A percentile compares a stretch with the other conserved stretches of the same genome.
Conservation (phyloP, 345 rosid genomes). For the Anacardium occidentale region DNA sequence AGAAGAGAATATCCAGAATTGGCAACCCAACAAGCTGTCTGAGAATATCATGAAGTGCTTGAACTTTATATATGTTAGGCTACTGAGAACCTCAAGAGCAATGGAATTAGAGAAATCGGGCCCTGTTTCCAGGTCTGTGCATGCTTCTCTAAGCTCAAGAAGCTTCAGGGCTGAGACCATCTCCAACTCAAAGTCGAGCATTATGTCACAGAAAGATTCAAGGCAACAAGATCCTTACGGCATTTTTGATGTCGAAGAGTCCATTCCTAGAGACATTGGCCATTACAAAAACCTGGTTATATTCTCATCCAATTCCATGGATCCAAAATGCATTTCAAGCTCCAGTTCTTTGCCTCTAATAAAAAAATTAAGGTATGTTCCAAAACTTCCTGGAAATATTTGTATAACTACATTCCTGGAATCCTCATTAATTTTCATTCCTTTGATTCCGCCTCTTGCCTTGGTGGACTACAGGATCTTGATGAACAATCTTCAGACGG, state of each 20-base stretch:
- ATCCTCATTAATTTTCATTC: neutral
- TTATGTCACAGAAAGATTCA: conserved; percentile 48
- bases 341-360: conserved; percentile 73
- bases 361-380: conserved; percentile 61
- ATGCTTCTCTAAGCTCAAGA: conserved; percentile 56
- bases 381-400: neutral
- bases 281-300: conserved; percentile 87
- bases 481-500: conserved; percentile 68
- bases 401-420: neutral
- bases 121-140: conserved; percentile 57
- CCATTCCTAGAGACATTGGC: conserved; percentile 84
- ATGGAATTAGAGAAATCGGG: conserved; percentile 77
- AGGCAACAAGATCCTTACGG: conserved; percentile 92
- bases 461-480: conserved; percentile 50
- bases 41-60: conserved; percentile 85
- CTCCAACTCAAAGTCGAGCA: conserved; percentile 50
- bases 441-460: neutral
- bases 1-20: conserved; percentile 62
- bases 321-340: conserved; percentile 79
- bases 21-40: conserved; percentile 85
- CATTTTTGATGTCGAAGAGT: conserved; percentile 66
- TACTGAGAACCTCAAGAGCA: conserved; percentile 80
- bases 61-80: conserved; percentile 68
- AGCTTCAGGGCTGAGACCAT: conserved; percentile 66
- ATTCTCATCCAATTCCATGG: conserved; percentile 72